These are phyloP conservation scores for Bodo saltans DNA, from an alignment of 78 protist genomes.

Conservation along the genomic window DNA sequence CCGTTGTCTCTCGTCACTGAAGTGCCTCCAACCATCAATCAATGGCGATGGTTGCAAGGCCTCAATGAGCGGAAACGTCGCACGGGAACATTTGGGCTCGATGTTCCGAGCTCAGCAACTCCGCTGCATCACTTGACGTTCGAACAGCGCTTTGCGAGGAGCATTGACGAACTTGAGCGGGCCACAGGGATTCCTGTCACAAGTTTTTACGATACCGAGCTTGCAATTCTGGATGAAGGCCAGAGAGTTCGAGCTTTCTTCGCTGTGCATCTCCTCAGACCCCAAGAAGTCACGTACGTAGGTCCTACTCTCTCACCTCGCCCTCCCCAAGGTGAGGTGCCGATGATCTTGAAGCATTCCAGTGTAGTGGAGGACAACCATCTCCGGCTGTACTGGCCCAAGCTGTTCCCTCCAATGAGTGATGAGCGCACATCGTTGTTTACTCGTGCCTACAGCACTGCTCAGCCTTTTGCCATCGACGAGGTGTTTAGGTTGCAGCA, in stretches of 20 bases:
- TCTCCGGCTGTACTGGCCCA: not conserved
- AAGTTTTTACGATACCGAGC: not conserved
- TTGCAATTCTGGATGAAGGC: not conserved
- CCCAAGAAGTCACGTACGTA: too few relatives aligned
- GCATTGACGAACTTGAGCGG: not conserved
- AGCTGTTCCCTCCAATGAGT: not conserved
- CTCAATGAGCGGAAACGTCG: conserved; percentile 9
- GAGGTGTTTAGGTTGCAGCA: conserved; percentile 9
- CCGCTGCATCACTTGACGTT: not conserved
- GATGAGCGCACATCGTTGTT: not conserved
- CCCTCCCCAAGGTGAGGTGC: not conserved
- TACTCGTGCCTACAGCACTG: not conserved
- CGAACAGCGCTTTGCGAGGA: not conserved
- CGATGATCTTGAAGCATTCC: not conserved
- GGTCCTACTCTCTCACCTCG: not conserved
- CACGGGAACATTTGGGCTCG: not conserved
- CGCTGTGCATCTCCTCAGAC: not conserved
- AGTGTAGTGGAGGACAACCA: not conserved
- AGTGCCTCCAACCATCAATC: not conserved
- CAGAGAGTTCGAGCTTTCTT: not conserved
- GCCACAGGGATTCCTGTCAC: not conserved
- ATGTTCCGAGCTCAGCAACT: not conserved
- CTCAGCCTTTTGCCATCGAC: conserved; percentile 20
- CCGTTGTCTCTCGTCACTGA: not conserved
- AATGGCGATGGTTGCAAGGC: conserved; percentile 30